Conservation (phyloP, 2,329 filamentous ascomycete genomes). For the Anthostomella pinea region DNA sequence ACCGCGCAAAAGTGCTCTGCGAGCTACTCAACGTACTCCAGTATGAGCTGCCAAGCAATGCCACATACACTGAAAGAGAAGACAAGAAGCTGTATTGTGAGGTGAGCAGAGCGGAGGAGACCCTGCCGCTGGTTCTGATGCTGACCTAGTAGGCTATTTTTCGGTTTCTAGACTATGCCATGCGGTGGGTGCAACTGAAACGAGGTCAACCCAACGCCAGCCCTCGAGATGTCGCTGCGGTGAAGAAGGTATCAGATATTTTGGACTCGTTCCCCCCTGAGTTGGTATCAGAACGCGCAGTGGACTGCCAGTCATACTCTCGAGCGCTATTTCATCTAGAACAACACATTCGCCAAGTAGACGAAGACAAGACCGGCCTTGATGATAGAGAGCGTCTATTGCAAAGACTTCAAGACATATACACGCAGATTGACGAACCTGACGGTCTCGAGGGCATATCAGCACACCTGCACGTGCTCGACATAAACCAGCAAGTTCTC, state of each 20-base stretch:
- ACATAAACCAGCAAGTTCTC: slow-evolving; percentile 88
- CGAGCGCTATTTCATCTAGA: slow-evolving; percentile 93
- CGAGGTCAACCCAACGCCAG: slow-evolving; percentile 37
- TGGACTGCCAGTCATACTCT: slow-evolving; percentile 92
- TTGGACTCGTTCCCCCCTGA: slow-evolving; percentile 68
- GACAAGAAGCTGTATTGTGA: slow-evolving; percentile 84
- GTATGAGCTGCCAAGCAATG: slow-evolving; percentile 49
- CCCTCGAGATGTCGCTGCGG: slow-evolving; percentile 46
- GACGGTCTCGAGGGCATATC: slow-evolving; percentile 96
- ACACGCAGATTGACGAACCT: slow-evolving; percentile 95
- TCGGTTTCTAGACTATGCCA: slow-evolving; percentile 84
- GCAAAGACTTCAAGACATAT: slow-evolving; percentile 84
- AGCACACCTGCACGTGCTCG: slow-evolving; percentile 78
- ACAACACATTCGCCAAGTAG: slow-evolving; percentile 67
- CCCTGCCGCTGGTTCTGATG: slow-evolving; percentile 5
- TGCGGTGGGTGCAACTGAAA: slow-evolving; percentile 83
- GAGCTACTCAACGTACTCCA: slow-evolving; percentile 77
- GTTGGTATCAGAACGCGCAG: slow-evolving; percentile 73
- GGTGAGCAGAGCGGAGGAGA: slow-evolving; percentile 45
- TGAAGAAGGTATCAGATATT: slow-evolving; percentile 47
- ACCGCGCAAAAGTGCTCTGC: slow-evolving; percentile 62
- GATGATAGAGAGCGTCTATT: slow-evolving; percentile 64
- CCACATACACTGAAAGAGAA: slow-evolving; percentile 63
- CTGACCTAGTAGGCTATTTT: slow-evolving; percentile 71
- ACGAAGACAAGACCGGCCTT: slow-evolving; percentile 42